Evolutionary conservation across 1,284 basidiomycete species (phyloP).

Genomic region (Leccinum ponderosum): DNA sequence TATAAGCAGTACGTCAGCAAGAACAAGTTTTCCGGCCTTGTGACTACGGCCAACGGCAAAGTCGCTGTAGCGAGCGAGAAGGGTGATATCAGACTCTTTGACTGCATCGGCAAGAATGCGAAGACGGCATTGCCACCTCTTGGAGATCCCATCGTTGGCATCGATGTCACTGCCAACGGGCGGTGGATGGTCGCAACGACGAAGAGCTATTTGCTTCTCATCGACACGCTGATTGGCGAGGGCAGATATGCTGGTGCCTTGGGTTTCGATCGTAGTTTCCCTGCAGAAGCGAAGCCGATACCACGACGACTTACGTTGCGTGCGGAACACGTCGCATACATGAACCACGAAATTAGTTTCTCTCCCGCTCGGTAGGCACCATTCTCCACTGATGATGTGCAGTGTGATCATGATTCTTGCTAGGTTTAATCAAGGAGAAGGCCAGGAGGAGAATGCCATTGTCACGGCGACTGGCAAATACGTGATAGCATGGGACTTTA

Average conservation of each 20-base stretch:
- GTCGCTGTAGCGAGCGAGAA: conserved; percentile 95
- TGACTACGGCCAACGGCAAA: conserved; percentile 86
- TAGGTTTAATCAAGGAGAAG: conserved; percentile 91
- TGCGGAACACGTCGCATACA: conserved; percentile 93
- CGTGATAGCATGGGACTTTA: conserved; percentile 96
- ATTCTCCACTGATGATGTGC: background rate
- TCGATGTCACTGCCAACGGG: conserved; percentile 94
- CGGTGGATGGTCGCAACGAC: conserved; percentile 97
- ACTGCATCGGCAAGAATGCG: conserved; percentile 97
- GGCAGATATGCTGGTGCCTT: conserved; percentile 85
- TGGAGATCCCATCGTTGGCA: conserved; percentile 92
- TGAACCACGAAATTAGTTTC: conserved; percentile 88
- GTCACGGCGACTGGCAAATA: conserved; percentile 96
- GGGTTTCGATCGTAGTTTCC: conserved; percentile 96
- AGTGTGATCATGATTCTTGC: background rate
- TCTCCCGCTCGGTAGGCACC: conserved; percentile 80
- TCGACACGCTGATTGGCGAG: conserved; percentile 94
- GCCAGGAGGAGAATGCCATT: conserved; percentile 90
- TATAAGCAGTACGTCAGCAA: conserved; percentile 97
- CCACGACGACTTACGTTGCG: conserved; percentile 89
- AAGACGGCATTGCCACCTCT: conserved; percentile 98
- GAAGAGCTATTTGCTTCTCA: conserved; percentile 91
- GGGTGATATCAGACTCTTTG: conserved; percentile 95
- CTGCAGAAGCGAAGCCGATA: conserved; percentile 90
- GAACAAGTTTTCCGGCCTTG: conserved; percentile 93